Conservation (phyloP, 768 basidiomycete genomes). For the Auricularia sp. region DNA sequence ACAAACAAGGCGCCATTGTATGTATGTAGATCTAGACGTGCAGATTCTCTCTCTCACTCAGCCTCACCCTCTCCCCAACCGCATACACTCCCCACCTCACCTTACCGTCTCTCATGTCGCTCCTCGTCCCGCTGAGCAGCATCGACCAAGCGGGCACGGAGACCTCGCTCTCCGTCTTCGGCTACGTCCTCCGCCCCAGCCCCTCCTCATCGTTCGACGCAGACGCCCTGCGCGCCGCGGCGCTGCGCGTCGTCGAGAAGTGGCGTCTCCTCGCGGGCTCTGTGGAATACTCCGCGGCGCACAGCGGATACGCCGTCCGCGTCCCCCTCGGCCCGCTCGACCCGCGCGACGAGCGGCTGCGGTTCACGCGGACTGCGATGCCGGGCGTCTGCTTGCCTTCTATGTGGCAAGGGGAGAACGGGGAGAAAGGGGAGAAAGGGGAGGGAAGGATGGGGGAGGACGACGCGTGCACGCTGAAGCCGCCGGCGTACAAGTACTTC, state of each 20-base stretch:
- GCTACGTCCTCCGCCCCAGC: neutral
- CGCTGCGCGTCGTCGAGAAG: neutral
- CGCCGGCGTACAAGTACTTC: neutral
- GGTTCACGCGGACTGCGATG: neutral
- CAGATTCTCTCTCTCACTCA: neutral
- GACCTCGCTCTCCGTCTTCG: neutral
- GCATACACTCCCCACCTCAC: neutral
- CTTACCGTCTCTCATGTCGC: neutral
- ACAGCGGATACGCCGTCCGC: neutral
- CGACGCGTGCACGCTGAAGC: neutral
- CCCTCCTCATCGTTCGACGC: neutral
- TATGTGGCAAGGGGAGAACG: too few species aligned
- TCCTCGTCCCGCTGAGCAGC: neutral
- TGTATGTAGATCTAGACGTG: too few species aligned
- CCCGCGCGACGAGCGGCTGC: neutral
- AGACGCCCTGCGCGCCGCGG: neutral
- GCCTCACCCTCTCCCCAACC: neutral
- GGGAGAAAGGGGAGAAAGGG: neutral
- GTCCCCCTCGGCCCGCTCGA: neutral
- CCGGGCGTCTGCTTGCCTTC: neutral
- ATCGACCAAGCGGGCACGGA: neutral
- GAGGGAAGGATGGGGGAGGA: neutral
- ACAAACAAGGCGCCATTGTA: too few species aligned
- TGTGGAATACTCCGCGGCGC: neutral
- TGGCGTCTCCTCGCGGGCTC: neutral